Conservation (phyloP, 768 basidiomycete genomes). For the Panaeolus papilionaceus region DNA sequence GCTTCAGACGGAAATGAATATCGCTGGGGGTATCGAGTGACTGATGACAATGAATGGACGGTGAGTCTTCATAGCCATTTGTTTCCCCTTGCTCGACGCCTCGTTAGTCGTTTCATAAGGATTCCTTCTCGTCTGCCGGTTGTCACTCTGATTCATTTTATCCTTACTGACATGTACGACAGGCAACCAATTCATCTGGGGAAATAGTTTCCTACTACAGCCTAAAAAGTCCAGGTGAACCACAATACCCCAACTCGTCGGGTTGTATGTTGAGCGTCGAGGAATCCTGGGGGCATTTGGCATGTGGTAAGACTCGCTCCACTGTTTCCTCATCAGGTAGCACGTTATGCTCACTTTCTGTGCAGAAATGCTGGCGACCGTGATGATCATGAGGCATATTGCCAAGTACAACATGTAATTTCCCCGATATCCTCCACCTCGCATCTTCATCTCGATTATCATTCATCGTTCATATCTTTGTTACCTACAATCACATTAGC, state of each 20-base stretch:
- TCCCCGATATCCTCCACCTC: not conserved
- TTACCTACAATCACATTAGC: too few relatives aligned
- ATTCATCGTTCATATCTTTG: too few relatives aligned
- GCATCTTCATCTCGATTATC: too few relatives aligned
- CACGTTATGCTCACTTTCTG: constrained; percentile 15
- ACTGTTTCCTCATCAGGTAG: not conserved
- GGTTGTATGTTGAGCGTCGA: constrained; percentile 70
- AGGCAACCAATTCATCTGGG: constrained; percentile 63
- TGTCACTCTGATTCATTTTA: not conserved
- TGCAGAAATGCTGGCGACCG: constrained; percentile 63
- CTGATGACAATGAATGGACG: constrained; percentile 66
- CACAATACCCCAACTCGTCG: constrained; percentile 57
- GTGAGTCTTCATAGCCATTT: constrained; percentile 41
- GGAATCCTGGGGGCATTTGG: constrained; percentile 61
- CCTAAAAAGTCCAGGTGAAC: constrained; percentile 60
- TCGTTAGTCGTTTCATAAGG: not conserved
- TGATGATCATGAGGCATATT: constrained; percentile 72
- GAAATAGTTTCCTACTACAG: constrained; percentile 66
- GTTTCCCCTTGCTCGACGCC: not conserved
- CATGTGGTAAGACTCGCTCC: constrained; percentile 50
- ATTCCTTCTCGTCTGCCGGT: not conserved
- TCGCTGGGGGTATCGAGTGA: constrained; percentile 58
- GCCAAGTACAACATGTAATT: constrained; percentile 39
- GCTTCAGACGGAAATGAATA: constrained; percentile 69
- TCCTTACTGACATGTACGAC: constrained; percentile 16